Evolutionary conservation across 73 alveolate species (phyloP).

Genomic region (Paramecium bursaria): DNA sequence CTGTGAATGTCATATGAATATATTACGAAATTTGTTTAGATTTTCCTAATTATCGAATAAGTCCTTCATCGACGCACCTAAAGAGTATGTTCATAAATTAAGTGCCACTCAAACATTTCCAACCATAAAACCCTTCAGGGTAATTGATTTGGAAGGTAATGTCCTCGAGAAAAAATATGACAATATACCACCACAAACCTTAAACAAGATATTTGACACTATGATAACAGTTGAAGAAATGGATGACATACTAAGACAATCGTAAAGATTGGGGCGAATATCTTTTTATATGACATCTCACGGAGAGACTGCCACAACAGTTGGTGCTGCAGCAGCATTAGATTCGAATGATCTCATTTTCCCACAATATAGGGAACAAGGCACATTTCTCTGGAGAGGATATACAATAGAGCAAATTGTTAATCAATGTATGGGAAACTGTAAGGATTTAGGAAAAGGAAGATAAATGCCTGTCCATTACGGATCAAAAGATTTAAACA

Average conservation of each 20-base stretch:
- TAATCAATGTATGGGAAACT: conserved; percentile 87
- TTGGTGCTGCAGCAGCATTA: conserved; percentile 93
- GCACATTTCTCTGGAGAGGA: conserved; percentile 95
- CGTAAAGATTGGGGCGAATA: conserved; percentile 85
- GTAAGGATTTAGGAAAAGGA: conserved; percentile 92
- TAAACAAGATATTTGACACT: conserved; percentile 62
- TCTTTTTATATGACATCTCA: conserved; percentile 82
- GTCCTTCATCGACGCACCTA: conserved; percentile 51
- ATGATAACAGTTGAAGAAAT: conserved; percentile 70
- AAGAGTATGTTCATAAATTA: conserved; percentile 44
- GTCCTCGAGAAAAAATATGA: conserved; percentile 57
- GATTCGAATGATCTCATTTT: conserved; percentile 82
- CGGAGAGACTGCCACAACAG: conserved; percentile 86
- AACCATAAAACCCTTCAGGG: conserved; percentile 57
- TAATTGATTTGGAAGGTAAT: conserved; percentile 69
- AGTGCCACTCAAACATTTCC: conserved; percentile 10
- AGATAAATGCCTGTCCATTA: conserved; percentile 97
- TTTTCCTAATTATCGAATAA: conserved; percentile 39
- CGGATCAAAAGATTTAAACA: conserved; percentile 85
- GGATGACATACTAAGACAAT: conserved; percentile 55
- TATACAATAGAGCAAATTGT: conserved; percentile 89
- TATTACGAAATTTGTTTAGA: background rate
- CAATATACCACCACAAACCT: conserved; percentile 46
- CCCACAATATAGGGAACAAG: conserved; percentile 96
- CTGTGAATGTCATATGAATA: background rate